Conservation (phyloP, 2,329 filamentous ascomycete species). For the Alternaria tenuissima region DNA sequence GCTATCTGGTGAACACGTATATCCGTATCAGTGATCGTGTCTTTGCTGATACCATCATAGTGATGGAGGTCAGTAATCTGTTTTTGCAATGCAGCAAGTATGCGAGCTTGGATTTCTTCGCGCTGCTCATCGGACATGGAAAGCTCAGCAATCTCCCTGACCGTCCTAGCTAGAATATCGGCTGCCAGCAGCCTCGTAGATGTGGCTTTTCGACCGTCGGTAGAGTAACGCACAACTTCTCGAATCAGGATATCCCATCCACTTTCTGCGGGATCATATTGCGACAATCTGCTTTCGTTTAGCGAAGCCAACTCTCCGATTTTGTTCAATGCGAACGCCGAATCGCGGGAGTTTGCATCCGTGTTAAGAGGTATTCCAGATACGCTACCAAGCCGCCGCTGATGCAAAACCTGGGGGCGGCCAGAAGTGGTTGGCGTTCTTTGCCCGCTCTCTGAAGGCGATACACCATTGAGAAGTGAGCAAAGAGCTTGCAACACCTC, state of each 20-base stretch:
- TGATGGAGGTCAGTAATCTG: constrained; percentile 67
- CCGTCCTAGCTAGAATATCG: constrained; percentile 59
- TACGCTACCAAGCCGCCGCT: constrained; percentile 54
- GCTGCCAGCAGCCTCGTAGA: constrained; percentile 59
- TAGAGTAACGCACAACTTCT: constrained; percentile 61
- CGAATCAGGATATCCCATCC: constrained; percentile 77
- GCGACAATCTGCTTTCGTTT: constrained; percentile 68
- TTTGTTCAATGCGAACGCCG: constrained; percentile 59
- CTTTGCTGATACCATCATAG: constrained; percentile 59
- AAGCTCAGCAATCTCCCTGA: constrained; percentile 58
- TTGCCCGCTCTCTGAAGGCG: constrained; percentile 32
- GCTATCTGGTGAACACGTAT: constrained; percentile 82
- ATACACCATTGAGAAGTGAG: constrained; percentile 64
- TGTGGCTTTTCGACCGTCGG: constrained; percentile 48
- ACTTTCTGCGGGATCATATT: constrained; percentile 70
- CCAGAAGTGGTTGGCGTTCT: constrained; percentile 30
- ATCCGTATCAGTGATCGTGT: constrained; percentile 70
- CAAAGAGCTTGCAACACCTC: constrained; percentile 80
- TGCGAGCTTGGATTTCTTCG: constrained; percentile 71
- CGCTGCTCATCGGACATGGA: constrained; percentile 58
- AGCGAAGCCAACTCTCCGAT: constrained; percentile 56
- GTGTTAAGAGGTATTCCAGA: constrained; percentile 53
- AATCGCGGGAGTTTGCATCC: constrained; percentile 54
- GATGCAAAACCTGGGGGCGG: constrained; percentile 43
- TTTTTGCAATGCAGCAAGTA: constrained; percentile 71